Evolutionary conservation across 2,329 filamentous ascomycete species (phyloP).

Genomic region (Blastomyces percursus): DNA sequence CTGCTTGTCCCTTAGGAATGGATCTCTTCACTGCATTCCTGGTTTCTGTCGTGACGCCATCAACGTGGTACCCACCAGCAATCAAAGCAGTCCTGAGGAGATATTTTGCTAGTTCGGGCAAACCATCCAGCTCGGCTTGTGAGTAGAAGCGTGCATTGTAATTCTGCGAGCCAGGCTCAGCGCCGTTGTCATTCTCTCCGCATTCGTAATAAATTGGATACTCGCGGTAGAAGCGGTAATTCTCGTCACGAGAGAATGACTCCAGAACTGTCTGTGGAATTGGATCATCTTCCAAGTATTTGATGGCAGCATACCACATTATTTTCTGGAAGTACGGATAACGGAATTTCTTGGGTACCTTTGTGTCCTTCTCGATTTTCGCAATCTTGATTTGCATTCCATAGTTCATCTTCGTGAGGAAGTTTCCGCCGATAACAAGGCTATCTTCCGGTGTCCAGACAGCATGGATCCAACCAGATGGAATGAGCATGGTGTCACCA

Average conservation of each 20-base stretch:
- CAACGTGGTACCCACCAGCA: conserved; percentile 46
- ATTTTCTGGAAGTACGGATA: conserved; percentile 60
- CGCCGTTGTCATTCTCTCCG: conserved; percentile 42
- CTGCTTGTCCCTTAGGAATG: conserved; percentile 51
- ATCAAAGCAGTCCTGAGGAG: conserved; percentile 54
- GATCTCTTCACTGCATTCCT: conserved; percentile 51
- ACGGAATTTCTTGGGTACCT: conserved; percentile 53
- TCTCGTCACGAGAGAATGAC: conserved; percentile 44
- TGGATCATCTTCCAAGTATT: conserved; percentile 54
- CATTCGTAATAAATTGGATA: conserved; percentile 50
- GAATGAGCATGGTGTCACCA: conserved; percentile 60
- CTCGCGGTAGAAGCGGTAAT: conserved; percentile 42
- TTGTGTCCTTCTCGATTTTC: conserved; percentile 57
- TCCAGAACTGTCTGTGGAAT: conserved; percentile 47
- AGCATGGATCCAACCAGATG: conserved; percentile 61
- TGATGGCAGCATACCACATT: conserved; percentile 56
- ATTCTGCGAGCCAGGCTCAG: conserved; percentile 42
- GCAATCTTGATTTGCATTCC: conserved; percentile 55
- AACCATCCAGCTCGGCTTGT: conserved; percentile 50
- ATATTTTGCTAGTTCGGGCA: conserved; percentile 49
- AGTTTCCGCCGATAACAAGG: conserved; percentile 60
- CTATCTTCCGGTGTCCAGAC: conserved; percentile 61
- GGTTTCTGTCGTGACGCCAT: conserved; percentile 48
- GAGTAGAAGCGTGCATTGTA: conserved; percentile 53
- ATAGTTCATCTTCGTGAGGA: conserved; percentile 54